These are phyloP conservation scores for Naganishia sp. DNA, from an alignment of 1,284 basidiomycete species.

Conservation along the genomic window DNA sequence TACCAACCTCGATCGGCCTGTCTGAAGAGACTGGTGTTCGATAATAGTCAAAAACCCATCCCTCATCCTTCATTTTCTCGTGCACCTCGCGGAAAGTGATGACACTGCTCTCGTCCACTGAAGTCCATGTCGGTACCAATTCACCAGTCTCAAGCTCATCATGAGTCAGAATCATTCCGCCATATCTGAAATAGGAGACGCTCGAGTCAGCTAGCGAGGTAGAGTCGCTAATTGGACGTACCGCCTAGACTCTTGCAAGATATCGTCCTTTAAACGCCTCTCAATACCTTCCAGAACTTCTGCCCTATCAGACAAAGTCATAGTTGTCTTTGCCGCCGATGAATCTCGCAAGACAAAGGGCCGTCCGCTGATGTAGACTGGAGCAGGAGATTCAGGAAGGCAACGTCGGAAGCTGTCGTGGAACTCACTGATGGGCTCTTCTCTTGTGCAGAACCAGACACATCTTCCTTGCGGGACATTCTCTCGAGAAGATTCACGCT, in stretches of 20 bases:
- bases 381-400: constrained; percentile 35
- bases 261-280: constrained; percentile 83
- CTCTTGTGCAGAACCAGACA: constrained; percentile 62
- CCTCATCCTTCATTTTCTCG: constrained; percentile 72
- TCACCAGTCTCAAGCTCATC: constrained; percentile 72
- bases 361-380: constrained; percentile 70
- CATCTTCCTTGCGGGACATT: constrained; percentile 62
- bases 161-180: constrained; percentile 89
- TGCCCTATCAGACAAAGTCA: constrained; percentile 84
- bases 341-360: constrained; percentile 96
- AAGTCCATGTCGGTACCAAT: constrained; percentile 91
- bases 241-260: constrained; percentile 82
- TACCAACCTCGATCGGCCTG: constrained; percentile 72
- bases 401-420: constrained; percentile 35
- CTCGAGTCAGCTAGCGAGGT: background rate
- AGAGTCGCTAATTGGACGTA: constrained; percentile 47
- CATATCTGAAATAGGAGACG: constrained; percentile 61
- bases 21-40: constrained; percentile 91
- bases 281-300: constrained; percentile 97
- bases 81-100: constrained; percentile 87
- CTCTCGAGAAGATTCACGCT: background rate
- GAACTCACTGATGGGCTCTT: constrained; percentile 54
- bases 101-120: constrained; percentile 80
- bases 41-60: constrained; percentile 87
- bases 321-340: constrained; percentile 75